Percentiles rank a stretch among this genome's conserved stretches.
Conservation (phyloP, 768 basidiomycete genomes). For the Mycena alexandri region DNA sequence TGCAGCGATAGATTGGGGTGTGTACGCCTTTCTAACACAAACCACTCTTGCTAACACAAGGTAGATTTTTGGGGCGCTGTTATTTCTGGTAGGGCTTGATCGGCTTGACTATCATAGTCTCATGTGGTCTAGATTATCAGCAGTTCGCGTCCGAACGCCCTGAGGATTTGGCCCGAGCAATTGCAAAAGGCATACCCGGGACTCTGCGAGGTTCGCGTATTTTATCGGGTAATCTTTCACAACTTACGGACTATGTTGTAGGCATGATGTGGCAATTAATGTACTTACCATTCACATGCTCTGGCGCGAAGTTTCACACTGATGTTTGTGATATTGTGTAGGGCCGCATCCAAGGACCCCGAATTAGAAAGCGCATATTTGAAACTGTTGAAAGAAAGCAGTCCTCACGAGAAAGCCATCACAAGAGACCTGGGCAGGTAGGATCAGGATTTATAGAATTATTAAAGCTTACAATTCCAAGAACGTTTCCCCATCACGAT, state of each 20-base stretch:
- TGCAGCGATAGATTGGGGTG: slow-evolving; percentile 82
- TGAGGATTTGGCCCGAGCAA: slow-evolving; percentile 86
- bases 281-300: slow-evolving; percentile 54
- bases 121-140: slow-evolving; percentile 77
- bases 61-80: slow-evolving; percentile 96
- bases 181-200: slow-evolving; percentile 91
- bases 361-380: slow-evolving; percentile 89
- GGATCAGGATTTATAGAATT: slow-evolving; percentile 28
- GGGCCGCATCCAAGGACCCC: slow-evolving; percentile 94
- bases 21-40: slow-evolving; percentile 37
- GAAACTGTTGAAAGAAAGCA: slow-evolving; percentile 82
- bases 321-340: slow-evolving; percentile 45
- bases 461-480: slow-evolving; percentile 42
- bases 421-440: slow-evolving; percentile 90
- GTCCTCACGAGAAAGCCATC: slow-evolving; percentile 95
- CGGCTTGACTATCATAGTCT: slow-evolving; percentile 6
- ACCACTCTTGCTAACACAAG: slow-evolving; percentile 3
- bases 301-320: slow-evolving; percentile 9
- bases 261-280: slow-evolving; percentile 96
- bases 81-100: slow-evolving; percentile 73
- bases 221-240: neutral
- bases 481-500: slow-evolving; percentile 97
- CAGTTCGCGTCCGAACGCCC: slow-evolving; percentile 84
- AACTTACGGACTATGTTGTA: slow-evolving; percentile 1
- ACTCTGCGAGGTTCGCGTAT: slow-evolving; percentile 72